Percentiles rank a stretch among this genome's conserved stretches.
Conservation (phyloP, 2,329 filamentous ascomycete species). For the Colletotrichum sidae region DNA sequence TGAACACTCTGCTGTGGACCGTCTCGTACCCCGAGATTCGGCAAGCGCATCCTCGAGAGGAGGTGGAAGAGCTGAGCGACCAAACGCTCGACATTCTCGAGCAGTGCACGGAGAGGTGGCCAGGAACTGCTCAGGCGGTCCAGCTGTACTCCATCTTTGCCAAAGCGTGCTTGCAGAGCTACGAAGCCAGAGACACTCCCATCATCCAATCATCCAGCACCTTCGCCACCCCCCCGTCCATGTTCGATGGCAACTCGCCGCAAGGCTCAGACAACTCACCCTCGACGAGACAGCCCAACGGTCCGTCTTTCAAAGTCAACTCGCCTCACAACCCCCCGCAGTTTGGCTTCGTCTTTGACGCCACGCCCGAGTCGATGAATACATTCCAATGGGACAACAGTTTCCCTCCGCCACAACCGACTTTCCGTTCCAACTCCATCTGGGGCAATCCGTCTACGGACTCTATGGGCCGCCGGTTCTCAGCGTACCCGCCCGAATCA, state of each 20-base stretch:
- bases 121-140: conserved; percentile 85
- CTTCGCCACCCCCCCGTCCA: conserved; percentile 59
- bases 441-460: conserved; percentile 70
- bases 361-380: conserved; percentile 65
- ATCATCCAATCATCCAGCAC: conserved; percentile 47
- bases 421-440: conserved; percentile 75
- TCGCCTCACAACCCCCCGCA: conserved; percentile 66
- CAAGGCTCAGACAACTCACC: conserved; percentile 54
- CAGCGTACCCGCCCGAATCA: conserved; percentile 72
- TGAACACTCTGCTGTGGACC: conserved; percentile 93
- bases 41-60: conserved; percentile 75
- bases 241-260: conserved; percentile 62
- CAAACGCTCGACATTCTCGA: conserved; percentile 83
- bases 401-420: conserved; percentile 58
- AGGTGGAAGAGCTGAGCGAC: conserved; percentile 80
- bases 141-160: conserved; percentile 90
- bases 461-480: conserved; percentile 67
- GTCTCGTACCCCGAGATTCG: conserved; percentile 89
- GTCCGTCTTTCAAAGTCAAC: conserved; percentile 54
- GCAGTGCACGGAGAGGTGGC: conserved; percentile 88
- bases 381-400: conserved; percentile 57
- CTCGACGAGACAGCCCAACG: conserved; percentile 43
- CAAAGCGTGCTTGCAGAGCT: conserved; percentile 87
- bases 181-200: conserved; percentile 70
- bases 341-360: conserved; percentile 70